Percentiles rank a stretch among this genome's conserved stretches.
phyloP scores from a whole-genome alignment of 148 eudicot genomes.

The Cornus florida region DNA sequence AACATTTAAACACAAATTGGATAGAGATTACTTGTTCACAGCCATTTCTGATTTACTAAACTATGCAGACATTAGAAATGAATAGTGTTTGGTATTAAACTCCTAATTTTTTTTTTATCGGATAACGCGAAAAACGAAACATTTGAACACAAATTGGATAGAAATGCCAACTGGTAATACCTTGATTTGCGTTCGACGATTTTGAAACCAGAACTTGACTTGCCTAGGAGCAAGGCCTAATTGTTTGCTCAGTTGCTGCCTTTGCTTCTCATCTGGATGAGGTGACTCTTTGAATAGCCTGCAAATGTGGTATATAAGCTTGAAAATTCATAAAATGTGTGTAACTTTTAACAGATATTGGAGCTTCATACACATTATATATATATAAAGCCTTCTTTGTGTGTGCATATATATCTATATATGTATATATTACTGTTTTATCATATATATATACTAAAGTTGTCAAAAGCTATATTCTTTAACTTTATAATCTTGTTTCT shows the following conservation, averaged over 20 bases:
- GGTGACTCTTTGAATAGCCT: constrained; percentile 96
- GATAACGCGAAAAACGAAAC: too few species aligned
- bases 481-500: constrained; percentile 2
- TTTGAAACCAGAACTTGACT: constrained; percentile 99
- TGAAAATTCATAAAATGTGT: too few species aligned
- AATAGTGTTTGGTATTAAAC: too few species aligned
- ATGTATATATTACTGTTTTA: background rate
- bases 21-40: too few species aligned
- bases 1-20: too few species aligned
- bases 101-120: too few species aligned
- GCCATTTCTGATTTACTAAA: too few species aligned
- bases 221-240: constrained; percentile 95
- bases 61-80: too few species aligned
- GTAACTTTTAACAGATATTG: too few species aligned
- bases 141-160: too few species aligned
- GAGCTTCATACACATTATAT: too few species aligned
- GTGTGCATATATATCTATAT: too few species aligned
- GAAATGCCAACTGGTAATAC: constrained; percentile 21
- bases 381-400: background rate
- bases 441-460: background rate
- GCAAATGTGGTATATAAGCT: constrained; percentile 2
- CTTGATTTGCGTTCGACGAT: constrained; percentile 97
- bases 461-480: background rate
- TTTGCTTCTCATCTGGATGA: constrained; percentile 99
- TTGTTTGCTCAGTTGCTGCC: constrained; percentile 91